Conservation (phyloP, 140 eudicot genomes). For the Flaveria floridana region DNA sequence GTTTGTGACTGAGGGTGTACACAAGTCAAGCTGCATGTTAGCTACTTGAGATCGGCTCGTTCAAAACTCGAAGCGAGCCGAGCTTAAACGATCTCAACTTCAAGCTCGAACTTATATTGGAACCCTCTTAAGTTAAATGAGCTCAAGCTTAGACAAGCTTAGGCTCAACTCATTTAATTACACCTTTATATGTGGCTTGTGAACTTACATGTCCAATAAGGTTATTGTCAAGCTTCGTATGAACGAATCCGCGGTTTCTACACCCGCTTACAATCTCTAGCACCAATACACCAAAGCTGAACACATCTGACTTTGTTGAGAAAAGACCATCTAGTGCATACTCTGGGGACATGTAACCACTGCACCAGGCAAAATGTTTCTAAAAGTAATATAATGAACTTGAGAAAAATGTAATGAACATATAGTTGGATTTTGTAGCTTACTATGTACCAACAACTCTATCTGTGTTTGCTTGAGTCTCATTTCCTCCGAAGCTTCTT, state of each 20-base stretch:
- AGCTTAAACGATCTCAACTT: too few relatives aligned
- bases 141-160: too few relatives aligned
- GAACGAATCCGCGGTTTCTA: constrained; percentile 26
- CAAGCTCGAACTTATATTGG: too few relatives aligned
- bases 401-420: background rate
- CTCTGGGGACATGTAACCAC: constrained; percentile 20
- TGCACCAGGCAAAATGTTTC: background rate
- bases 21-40: too few relatives aligned
- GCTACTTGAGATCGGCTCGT: too few relatives aligned
- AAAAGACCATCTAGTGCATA: constrained; percentile 22
- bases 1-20: background rate
- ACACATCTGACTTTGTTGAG: constrained; percentile 39
- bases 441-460: constrained; percentile 53
- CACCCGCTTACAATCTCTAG: constrained; percentile 29
- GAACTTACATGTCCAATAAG: constrained; percentile 30
- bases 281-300: constrained; percentile 40
- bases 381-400: background rate
- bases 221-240: constrained; percentile 8
- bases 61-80: too few relatives aligned
- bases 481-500: constrained; percentile 42
- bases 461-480: constrained; percentile 37
- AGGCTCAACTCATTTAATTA: too few relatives aligned
- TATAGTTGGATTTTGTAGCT: constrained; percentile 21
- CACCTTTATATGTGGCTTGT: background rate
- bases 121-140: too few relatives aligned